Evolutionary conservation across 1,139 yeast genomes (phyloP), one percentile per base, ranked within the genome.

Genomic region (Kodamaea alishanica): DNA sequence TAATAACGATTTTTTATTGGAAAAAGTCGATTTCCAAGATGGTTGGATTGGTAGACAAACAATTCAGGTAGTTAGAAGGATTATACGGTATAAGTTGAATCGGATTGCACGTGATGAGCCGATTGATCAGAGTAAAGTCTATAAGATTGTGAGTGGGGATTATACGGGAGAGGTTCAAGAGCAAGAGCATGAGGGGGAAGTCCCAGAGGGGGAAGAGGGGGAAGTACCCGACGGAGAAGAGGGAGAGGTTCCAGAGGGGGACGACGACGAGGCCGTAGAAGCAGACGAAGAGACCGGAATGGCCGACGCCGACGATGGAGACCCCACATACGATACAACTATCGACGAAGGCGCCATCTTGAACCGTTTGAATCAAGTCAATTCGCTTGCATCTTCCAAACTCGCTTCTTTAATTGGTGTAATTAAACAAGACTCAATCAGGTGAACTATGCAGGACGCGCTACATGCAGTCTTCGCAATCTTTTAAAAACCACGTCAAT

Each of bases 31-130:
- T 45, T 58, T 64, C 34, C 73, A 65, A 44, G 75, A 82, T 40
- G 97, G 97, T 0, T 92, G 97, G 97, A 73, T 79, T 42, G 75
- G 73, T 40, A 73, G 71, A 44, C 73, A 77, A 35, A 79, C 81
- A 8, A 70, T 88, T 56, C 74, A 76, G 29, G 76, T 81, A 26
- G 63, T 89, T 5, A 72, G 97, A 50, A 67, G 79, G 38, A 72
- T 89, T 11, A 73, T 89, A 42, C 73, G 90, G 48, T 84, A 84
- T 52, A 90, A 90, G 58, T 61, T 87, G 40, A 75, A 76, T 26
- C 73, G 81, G 46, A 57, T 83, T 27, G 66, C 66, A 9, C 63
- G 63, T 30, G 79, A 77, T 27, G 67, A 66, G 43, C 56, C 65
- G 0, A 57, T 75, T 11, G 75, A 67, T 33, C 55, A 52, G 6